Base-by-base conservation (phyloP, 192 early-diverging fungal genomes). In the Mortierella alpina region DNA sequence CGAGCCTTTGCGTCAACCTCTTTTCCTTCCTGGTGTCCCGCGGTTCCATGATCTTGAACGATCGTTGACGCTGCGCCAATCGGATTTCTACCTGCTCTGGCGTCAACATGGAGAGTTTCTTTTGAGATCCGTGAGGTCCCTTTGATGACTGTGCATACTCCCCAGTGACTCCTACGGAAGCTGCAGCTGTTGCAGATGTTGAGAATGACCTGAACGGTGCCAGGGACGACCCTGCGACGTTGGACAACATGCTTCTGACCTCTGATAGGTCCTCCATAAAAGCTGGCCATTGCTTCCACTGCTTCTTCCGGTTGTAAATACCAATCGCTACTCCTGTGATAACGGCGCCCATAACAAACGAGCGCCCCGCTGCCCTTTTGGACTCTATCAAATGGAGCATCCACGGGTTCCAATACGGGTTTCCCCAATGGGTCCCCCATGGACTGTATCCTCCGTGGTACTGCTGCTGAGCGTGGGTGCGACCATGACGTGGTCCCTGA, bases 71-170 rank as follows among this genome's bases (percentile, higher is more conserved):
- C 59, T 72, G 51, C 1, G 46, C 69, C 31, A 80, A 59, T 12
- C 70, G 63, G n/a, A 68, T 50, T 41, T 80, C 77, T 4, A 80
- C 70, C 41, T 58, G 46, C 42, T 72, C 59, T 9, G 77, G 77
- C 18, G 74, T 69, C 41, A 76, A 7, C 67, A 76, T 76, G 54
- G 40, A 47, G 20, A 69, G 44, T 7, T 57, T 45, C 41, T 76
- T 76, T 0, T 64, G 23, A 9, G 54, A 64, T 7, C 46, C 65
- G 5, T 56, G 51, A 10, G 20, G 12, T 0, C 51, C 57, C 2
- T 67, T 49, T 0, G 65, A 68, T 4, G 14, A 7, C n/a, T 20
- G 23, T 41, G 31, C 1, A 31, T 31, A 31, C 42, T 14, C n/a
- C 9, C 2, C 31, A 15, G 50, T 13, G 47, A 40, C 49, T n/a